Evolutionary conservation across 768 basidiomycete species (phyloP), one percentile per base, ranked within the genome.

Genomic region (Amyloporia xantha): DNA sequence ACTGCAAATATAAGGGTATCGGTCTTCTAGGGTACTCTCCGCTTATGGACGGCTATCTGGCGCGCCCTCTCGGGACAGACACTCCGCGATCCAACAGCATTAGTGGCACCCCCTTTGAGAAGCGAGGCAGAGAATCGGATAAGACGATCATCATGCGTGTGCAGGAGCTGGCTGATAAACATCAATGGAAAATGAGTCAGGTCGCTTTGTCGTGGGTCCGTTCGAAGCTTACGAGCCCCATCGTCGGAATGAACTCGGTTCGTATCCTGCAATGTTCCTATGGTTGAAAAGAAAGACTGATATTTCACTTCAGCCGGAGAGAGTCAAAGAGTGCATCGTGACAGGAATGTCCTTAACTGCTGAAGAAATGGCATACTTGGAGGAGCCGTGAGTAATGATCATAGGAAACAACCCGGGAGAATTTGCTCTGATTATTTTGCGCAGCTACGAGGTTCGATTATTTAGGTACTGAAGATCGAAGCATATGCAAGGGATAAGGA

Each of bases 1-100:
- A 74, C 58, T 75, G 73, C 57, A 65, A 69, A 19, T 67, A 65
- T 50, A 69, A 72, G 23, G 78, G 78, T 21, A 74, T 81, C 26
- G 77, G 77, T 0, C 58, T 74, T 23, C 77, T 82, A 26, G 75
- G 78, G 0, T 79, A 74, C 71, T 61, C 68, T 0, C 75, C 77
- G 1, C 67, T 81, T 13, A 56, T 62, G 20, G 51, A 49, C 5
- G 76, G 75, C 3, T 30, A 56, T 24, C 70, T 76, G 5, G 65
- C 71, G 0, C 68, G 72, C 2, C 73, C 71, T 0, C 2, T 68
- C 0, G 63, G 59, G 2, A 51, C 50, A 1, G 60, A 60, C 33
- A 61, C 71, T 0, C 35, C 44, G 0, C 59, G 68, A 2, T 13
- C 23, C 1, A 50, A 50, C 19, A 4, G 41, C 5, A 4, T 26